Base-by-base conservation (phyloP, 2,329 filamentous ascomycete genomes). In the Drechslerella dactyloides region DNA sequence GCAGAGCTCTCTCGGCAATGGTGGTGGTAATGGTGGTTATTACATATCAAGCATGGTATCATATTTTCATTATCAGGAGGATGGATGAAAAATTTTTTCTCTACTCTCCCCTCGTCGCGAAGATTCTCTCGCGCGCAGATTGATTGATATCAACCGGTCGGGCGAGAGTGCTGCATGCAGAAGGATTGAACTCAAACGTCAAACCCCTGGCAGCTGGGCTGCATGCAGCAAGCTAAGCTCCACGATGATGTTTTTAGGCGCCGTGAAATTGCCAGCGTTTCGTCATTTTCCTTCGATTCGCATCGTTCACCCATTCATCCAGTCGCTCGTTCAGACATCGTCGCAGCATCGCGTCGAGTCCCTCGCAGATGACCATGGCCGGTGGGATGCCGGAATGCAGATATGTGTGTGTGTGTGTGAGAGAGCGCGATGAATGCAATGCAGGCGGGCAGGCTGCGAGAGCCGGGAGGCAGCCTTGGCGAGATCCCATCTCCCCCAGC, bases 231-330 rank as follows among this genome's bases (percentile, higher is more conserved):
- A 17, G 37, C 4, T 13, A 42, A 42, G 37, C 37, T 42, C 13
- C 4, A 33, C 27, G 27, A 33, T 33, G 44, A 23, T 44, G n/a
- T 52, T 15, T 54, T 56, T 70, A 70, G 59, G 66, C 66, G 66
- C 66, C 66, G 66, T 59, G 66, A 70, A 62, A 70, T 64, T 70
- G 66, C 54, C 33, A 35, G 21, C 44, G 66, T 70, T 70, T 70
- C 53, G 59, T 63, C 66, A 70, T 70, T 17, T n/a, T n/a, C n/a
- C n/a, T n/a, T n/a, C n/a, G n/a, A n/a, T n/a, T n/a, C n/a, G n/a
- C n/a, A n/a, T n/a, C n/a, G n/a, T n/a, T n/a, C n/a, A n/a, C n/a
- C n/a, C 5, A 33, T 33, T 33, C 27, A 33, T 33, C 27, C 8
- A 46, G n/a, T 69, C 56, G 33, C 61, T 44, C 33, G 48, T 46